Base-by-base conservation (phyloP, 2,329 filamentous ascomycete species). In the Colletotrichum falcatum region DNA sequence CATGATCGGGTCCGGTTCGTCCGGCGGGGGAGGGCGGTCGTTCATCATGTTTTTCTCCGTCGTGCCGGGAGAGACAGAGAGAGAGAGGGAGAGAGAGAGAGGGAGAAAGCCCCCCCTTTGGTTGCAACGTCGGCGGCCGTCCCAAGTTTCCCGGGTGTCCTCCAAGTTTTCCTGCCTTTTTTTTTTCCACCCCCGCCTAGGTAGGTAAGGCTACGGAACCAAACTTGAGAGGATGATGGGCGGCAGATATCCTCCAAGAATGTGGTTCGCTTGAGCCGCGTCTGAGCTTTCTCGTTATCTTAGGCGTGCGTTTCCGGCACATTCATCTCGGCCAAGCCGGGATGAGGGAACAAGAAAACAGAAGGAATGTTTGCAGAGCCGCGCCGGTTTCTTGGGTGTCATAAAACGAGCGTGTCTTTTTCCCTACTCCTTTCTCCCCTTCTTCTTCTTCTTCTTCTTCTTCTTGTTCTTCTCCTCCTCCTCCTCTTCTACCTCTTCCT, bases 1-100 rank as follows among this genome's bases (percentile, higher is more conserved):
- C 44, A 70, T 30, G 51, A 67, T 7, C 49, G 67, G 67, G 44
- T 67, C 58, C 35, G 67, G 64, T 14, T 70, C 67, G 58, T 67
- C 67, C 33, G 67, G 67, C 51, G 58, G 67, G 26, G 64, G 64
- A 28, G 67, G 67, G 44, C 55, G 61, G 35, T 62, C 56, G 67
- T 63, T 49, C 55, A 58, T 62, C 23, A 5, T 69, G 23, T 42
- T 30, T 11, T 42, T 30, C 5, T 35, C 18, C 20, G 33, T 23
- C 26, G 61, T 18, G 39, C 6, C 6, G 2, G 11, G 33, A 11
- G 39, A 9, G n/a, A n/a, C n/a, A n/a, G n/a, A n/a, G n/a, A n/a
- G n/a, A n/a, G n/a, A n/a, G n/a, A n/a, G n/a, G n/a, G n/a, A n/a
- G n/a, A n/a, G n/a, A n/a, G n/a, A n/a, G n/a, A n/a, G n/a, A n/a